Evolutionary conservation across 2,329 filamentous ascomycete species (phyloP).

Genomic region (Pseudogymnoascus sp.): DNA sequence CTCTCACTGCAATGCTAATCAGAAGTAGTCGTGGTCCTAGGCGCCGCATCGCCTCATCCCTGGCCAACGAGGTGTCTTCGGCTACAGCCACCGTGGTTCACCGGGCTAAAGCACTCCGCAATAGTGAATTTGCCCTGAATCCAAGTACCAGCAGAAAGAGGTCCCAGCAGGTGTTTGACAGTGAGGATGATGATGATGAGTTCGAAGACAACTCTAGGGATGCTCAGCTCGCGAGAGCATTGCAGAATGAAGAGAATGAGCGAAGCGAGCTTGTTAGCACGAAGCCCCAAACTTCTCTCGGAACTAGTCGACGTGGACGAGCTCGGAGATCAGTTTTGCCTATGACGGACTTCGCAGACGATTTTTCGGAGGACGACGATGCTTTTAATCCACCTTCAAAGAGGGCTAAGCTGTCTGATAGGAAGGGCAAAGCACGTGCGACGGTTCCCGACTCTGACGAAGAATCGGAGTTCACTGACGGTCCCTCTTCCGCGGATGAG

Average conservation of each 20-base stretch:
- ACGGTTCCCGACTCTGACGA: conserved; percentile 22
- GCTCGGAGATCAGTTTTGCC: conserved; percentile 4
- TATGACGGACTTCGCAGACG: conserved; percentile 11
- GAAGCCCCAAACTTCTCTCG: neutral
- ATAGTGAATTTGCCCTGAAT: conserved; percentile 10
- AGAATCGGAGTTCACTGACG: conserved; percentile 5
- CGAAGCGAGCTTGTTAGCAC: conserved; percentile 8
- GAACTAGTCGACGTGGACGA: neutral
- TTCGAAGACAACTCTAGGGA: conserved; percentile 36
- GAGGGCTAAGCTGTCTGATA: conserved; percentile 13
- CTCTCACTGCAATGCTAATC: neutral
- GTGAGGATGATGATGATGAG: conserved; percentile 27
- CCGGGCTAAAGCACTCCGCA: conserved; percentile 9
- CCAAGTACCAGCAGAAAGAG: conserved; percentile 9
- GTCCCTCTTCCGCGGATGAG: neutral
- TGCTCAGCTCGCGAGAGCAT: conserved; percentile 44
- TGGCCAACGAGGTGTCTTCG: neutral
- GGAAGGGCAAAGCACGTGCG: conserved; percentile 17
- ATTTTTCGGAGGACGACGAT: conserved; percentile 15
- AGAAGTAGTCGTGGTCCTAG: neutral
- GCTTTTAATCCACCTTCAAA: conserved; percentile 16
- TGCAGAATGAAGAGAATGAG: conserved; percentile 49
- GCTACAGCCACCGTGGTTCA: conserved; percentile 2
- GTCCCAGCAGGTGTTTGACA: conserved; percentile 20
- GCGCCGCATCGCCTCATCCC: neutral